phyloP scores from a whole-genome alignment of 179 eudicot species.

The Kewa caespitosa region DNA sequence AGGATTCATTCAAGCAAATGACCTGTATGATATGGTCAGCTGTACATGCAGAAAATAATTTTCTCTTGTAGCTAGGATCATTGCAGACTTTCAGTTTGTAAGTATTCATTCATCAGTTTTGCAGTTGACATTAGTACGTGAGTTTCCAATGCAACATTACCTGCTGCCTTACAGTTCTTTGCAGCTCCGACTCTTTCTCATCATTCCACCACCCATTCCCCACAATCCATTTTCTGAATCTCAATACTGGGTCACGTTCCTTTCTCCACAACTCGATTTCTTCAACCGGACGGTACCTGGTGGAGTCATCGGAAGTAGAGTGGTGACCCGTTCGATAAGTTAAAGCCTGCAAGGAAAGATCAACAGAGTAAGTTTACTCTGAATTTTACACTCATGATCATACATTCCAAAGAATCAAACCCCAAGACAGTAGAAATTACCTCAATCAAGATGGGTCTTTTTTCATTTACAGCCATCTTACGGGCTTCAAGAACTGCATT shows the following conservation, averaged over 20 bases:
- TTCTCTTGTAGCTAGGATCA: no score
- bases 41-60: no score
- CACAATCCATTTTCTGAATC: conserved; percentile 71
- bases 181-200: conserved; percentile 53
- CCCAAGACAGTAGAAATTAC: no score
- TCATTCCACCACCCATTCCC: conserved; percentile 85
- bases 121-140: not conserved
- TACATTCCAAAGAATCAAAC: no score
- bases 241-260: conserved; percentile 50
- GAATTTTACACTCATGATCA: no score
- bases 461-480: conserved; percentile 51
- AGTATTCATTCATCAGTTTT: not conserved
- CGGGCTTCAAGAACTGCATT: conserved; percentile 63
- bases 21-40: no score
- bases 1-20: no score
- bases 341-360: conserved; percentile 43
- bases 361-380: no score
- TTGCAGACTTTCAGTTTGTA: no score
- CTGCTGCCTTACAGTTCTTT: conserved; percentile 51
- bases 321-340: conserved; percentile 89
- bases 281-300: conserved; percentile 65
- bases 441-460: conserved; percentile 65
- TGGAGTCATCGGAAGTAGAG: conserved; percentile 90
- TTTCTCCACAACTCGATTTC: conserved; percentile 80
- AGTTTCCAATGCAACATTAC: conserved; percentile 28